Conservation (phyloP, 75 land plant species). For the Larix kaempferi region DNA sequence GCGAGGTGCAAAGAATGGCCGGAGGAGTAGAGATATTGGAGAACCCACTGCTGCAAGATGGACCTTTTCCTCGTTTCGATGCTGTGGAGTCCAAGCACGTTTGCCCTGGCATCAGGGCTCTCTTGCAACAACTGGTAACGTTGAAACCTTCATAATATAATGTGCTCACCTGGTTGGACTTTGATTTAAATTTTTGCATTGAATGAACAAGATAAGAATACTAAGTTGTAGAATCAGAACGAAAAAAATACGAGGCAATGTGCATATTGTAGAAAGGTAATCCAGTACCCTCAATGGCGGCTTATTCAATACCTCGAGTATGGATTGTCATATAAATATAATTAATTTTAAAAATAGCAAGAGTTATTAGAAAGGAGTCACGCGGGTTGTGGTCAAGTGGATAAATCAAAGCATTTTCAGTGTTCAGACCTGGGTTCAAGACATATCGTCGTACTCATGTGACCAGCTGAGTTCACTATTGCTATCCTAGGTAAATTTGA, state of each 20-base stretch:
- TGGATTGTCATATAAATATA: no score
- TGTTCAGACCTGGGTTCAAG: no score
- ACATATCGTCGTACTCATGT: no score
- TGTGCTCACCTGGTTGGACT: not conserved
- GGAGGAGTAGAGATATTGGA: not conserved
- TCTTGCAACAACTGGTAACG: slow-evolving; percentile 53
- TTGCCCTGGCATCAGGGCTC: slow-evolving; percentile 53
- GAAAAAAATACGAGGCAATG: not conserved
- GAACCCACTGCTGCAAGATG: slow-evolving; percentile 64
- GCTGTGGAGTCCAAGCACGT: slow-evolving; percentile 60
- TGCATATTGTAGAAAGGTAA: not conserved
- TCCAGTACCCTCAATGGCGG: not conserved
- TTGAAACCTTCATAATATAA: not conserved
- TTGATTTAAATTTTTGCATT: not conserved
- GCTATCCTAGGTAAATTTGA: no score
- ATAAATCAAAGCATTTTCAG: no score
- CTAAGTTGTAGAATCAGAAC: not conserved
- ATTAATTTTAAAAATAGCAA: no score
- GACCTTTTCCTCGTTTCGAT: slow-evolving; percentile 69
- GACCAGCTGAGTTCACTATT: no score
- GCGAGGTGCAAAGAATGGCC: not conserved
- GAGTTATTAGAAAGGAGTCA: no score
- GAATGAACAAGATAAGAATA: not conserved
- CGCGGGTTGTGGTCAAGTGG: no score
- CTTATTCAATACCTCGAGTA: not conserved